A percentile compares a stretch with the other conserved stretches of the same genome.
Conservation (phyloP, 139 green algal species). For the Haematococcus lacustris region DNA sequence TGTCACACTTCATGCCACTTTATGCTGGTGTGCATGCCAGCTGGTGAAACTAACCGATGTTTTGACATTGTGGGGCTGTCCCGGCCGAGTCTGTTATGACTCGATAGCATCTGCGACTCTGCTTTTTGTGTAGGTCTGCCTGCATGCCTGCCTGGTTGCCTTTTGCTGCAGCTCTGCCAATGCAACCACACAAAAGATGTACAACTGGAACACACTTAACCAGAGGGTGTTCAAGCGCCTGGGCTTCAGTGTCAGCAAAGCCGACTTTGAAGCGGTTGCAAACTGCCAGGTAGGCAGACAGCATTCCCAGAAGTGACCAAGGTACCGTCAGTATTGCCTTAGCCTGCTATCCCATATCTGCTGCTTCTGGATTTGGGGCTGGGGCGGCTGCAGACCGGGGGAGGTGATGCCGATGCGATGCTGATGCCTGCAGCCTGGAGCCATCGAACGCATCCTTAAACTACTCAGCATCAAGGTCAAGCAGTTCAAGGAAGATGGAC, state of each 20-base stretch:
- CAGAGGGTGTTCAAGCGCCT: conserved; percentile 74
- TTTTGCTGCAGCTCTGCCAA: conserved; percentile 58
- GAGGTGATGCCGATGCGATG: background rate
- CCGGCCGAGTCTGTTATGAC: too few relatives aligned
- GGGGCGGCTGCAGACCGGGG: background rate
- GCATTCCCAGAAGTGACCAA: background rate
- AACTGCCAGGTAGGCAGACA: conserved; percentile 36
- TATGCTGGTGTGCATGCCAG: too few relatives aligned
- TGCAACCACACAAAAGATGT: conserved; percentile 78
- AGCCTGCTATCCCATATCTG: too few relatives aligned
- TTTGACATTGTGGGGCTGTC: too few relatives aligned
- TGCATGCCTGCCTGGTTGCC: too few relatives aligned
- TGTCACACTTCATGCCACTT: too few relatives aligned
- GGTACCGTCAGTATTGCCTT: too few relatives aligned
- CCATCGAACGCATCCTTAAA: conserved; percentile 79
- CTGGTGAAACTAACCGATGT: too few relatives aligned
- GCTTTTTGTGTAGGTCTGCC: too few relatives aligned
- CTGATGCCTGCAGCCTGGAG: conserved; percentile 35
- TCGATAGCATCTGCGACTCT: too few relatives aligned
- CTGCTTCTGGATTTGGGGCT: too few relatives aligned
- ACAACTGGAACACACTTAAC: conserved; percentile 95
- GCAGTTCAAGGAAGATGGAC: conserved; percentile 28
- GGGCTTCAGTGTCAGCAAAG: conserved; percentile 55
- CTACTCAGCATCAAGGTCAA: conserved; percentile 61
- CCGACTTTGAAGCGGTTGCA: conserved; percentile 51